phyloP scores from a whole-genome alignment of 257 asterid species.

The Gardenia jasminoides region DNA sequence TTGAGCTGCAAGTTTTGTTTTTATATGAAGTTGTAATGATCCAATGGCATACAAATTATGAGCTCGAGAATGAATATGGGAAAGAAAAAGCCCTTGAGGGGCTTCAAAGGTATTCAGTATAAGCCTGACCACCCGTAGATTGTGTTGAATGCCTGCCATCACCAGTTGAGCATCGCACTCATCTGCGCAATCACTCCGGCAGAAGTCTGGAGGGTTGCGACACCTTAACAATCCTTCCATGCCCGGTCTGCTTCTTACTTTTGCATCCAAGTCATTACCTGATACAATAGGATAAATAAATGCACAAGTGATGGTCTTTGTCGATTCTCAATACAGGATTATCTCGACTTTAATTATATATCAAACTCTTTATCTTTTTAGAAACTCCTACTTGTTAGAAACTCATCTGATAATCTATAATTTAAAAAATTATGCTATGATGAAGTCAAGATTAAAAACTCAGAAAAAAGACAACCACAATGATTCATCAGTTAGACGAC shows the following conservation, averaged over 20 bases:
- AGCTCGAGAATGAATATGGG: slow-evolving; percentile 1
- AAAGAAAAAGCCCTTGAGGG: slow-evolving; percentile 12
- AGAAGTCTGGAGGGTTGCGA: slow-evolving; percentile 26
- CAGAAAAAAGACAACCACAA: no score
- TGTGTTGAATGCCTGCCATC: neutral
- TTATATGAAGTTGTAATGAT: slow-evolving; percentile 18
- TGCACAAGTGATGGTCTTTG: no score
- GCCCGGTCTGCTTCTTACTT: slow-evolving; percentile 14
- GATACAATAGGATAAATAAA: no score
- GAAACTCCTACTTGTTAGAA: no score
- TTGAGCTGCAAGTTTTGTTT: neutral
- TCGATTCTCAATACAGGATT: no score
- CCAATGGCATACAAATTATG: slow-evolving; percentile 19
- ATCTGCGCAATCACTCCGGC: slow-evolving; percentile 9
- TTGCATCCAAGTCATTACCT: slow-evolving; percentile 18
- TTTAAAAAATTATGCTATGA: no score
- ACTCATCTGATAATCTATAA: no score
- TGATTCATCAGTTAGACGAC: no score
- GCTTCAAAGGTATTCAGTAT: slow-evolving; percentile 28
- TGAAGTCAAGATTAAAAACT: no score
- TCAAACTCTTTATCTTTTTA: no score
- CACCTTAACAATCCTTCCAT: slow-evolving; percentile 26
- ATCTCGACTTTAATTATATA: no score
- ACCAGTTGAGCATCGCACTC: neutral
- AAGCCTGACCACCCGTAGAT: slow-evolving; percentile 17